phyloP scores from a whole-genome alignment of 495 filamentous ascomycete species.

The Rhypophila decipiens region DNA sequence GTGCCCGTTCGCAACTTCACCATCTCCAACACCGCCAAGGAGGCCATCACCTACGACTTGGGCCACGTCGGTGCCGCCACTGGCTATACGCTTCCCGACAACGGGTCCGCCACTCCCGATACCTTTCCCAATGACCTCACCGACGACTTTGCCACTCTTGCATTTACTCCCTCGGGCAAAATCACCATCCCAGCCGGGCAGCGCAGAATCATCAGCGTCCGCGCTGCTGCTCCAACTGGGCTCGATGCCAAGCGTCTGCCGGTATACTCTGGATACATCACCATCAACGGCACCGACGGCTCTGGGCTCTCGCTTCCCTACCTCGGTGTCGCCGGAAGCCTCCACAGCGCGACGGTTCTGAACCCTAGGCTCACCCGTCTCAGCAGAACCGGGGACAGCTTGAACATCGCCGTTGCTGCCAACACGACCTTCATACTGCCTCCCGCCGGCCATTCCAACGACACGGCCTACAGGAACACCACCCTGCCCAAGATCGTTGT shows the following conservation, averaged over 20 bases:
- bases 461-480: slow-evolving; percentile 24
- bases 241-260: slow-evolving; percentile 38
- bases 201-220: slow-evolving; percentile 35
- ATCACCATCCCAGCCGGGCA: slow-evolving; percentile 32
- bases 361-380: slow-evolving; percentile 26
- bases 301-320: slow-evolving; percentile 44
- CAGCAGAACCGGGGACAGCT: slow-evolving; percentile 25
- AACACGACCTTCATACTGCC: slow-evolving; percentile 38
- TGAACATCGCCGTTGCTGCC: slow-evolving; percentile 21
- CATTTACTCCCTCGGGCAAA: slow-evolving; percentile 18
- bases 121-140: slow-evolving; percentile 35
- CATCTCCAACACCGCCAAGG: slow-evolving; percentile 45
- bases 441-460: slow-evolving; percentile 23
- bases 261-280: slow-evolving; percentile 48
- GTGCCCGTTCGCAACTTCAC: slow-evolving; percentile 39
- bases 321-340: slow-evolving; percentile 42
- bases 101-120: slow-evolving; percentile 21
- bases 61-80: slow-evolving; percentile 36
- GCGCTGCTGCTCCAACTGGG: slow-evolving; percentile 31
- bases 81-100: slow-evolving; percentile 35
- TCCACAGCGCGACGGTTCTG: slow-evolving; percentile 34
- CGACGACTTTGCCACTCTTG: slow-evolving; percentile 28
- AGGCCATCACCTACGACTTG: slow-evolving; percentile 41
- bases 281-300: slow-evolving; percentile 44
- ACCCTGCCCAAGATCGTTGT: slow-evolving; percentile 22